Evolutionary conservation across 2,329 filamentous ascomycete species (phyloP), one percentile per base, ranked within the genome.

Genomic region (Acephala macrosclerotiorum): DNA sequence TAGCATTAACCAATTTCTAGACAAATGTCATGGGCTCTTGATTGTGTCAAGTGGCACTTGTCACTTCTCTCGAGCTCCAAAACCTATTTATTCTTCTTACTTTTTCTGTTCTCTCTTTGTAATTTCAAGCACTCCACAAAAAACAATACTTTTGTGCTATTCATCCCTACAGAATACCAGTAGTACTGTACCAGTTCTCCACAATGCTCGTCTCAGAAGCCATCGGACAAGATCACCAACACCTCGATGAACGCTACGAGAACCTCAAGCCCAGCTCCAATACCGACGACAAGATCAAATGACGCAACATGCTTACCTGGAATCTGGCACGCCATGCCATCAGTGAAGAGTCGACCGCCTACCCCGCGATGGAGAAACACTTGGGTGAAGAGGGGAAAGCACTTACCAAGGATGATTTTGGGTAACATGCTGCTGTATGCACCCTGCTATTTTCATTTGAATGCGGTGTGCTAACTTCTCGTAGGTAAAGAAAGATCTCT

Each of bases 321-420:
- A 81, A 84, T 59, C 73, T 85, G 0, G 80, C 82, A 1, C 78
- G 82, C 1, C 82, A 84, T 69, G 81, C 80, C 0, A 75, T 84
- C n/a, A 77, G 77, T 7, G 82, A 85, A 66, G 82, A 85, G 68
- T 71, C 84, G 0, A 77, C 87, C 11, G 77, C 87, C 0, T 87
- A 87, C 66, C 85, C 85, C 0, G 84, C 82, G 1, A 76, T 87
- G 20, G 83, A 86, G 70, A 80, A 82, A 64, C 74, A 84, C 61
- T 68, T 87, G 20, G 74, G 78, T 1, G 73, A 77, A 0, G 70
- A 78, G 51, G 84, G 84, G 55, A 77, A 79, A 38, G 68, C 74
- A 1, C 74, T 84, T 68, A 82, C 83, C 0, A 80, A 84, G 16
- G 79, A 80, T 53, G 83, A 87, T 71, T 79, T 84, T 11, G 69